phyloP scores from a whole-genome alignment of 306 rosid species.

The Elaeagnus macrophylla region DNA sequence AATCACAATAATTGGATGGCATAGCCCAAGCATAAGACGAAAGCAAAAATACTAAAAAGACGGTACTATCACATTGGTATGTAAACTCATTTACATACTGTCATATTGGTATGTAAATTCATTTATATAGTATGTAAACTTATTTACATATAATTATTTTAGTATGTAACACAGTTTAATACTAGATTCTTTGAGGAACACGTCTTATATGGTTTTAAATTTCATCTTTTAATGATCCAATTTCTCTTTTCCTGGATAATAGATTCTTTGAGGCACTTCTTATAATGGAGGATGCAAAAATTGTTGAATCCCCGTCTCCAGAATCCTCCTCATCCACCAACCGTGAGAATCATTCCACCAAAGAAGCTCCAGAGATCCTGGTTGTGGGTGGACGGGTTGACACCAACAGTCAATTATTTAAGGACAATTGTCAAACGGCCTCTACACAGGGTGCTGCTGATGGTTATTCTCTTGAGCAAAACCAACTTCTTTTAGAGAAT shows the following conservation, averaged over 20 bases:
- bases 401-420: constrained; percentile 20
- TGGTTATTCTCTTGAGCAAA: constrained; percentile 31
- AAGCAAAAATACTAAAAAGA: too few relatives aligned
- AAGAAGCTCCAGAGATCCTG: constrained; percentile 23
- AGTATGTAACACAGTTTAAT: too few relatives aligned
- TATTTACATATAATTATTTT: too few relatives aligned
- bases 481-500: too few relatives aligned
- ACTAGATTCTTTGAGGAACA: too few relatives aligned
- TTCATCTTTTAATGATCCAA: not conserved
- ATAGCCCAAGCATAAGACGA: too few relatives aligned
- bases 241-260: constrained; percentile 13
- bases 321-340: constrained; percentile 24
- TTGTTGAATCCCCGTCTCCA: constrained; percentile 31
- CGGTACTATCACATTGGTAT: too few relatives aligned
- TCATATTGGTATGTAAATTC: too few relatives aligned
- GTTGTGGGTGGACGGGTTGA: constrained; percentile 33
- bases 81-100: too few relatives aligned
- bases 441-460: constrained; percentile 23
- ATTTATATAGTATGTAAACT: too few relatives aligned
- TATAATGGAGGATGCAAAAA: constrained; percentile 53
- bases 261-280: constrained; percentile 25
- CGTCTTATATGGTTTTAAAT: constrained; percentile 6
- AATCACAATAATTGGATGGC: too few relatives aligned
- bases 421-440: constrained; percentile 16
- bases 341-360: constrained; percentile 18